A percentile compares a stretch with the other conserved stretches of the same genome.
phyloP scores from a whole-genome alignment of 163 green algal species.

The Picocystis sp. region DNA sequence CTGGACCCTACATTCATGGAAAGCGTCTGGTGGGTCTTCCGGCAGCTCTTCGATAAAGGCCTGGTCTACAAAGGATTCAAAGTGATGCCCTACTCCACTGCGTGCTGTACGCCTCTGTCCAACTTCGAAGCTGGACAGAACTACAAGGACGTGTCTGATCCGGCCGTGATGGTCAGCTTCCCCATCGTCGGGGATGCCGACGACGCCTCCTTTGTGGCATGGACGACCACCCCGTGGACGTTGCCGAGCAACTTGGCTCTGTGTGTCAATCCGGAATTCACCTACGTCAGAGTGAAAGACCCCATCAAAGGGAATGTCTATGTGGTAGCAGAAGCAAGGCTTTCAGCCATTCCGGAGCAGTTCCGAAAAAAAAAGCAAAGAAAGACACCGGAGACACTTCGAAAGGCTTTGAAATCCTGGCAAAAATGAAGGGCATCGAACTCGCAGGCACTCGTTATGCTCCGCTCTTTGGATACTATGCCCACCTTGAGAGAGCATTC shows the following conservation, averaged over 20 bases:
- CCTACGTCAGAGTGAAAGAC: slow-evolving; percentile 70
- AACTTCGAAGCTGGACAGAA: slow-evolving; percentile 98
- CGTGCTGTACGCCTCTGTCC: slow-evolving; percentile 74
- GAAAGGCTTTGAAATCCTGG: slow-evolving; percentile 4
- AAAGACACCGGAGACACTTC: slow-evolving; percentile 30
- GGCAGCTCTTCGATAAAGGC: slow-evolving; percentile 78
- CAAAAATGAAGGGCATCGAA: slow-evolving; percentile 7
- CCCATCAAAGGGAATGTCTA: slow-evolving; percentile 62
- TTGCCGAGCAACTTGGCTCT: slow-evolving; percentile 92
- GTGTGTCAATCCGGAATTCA: slow-evolving; percentile 83
- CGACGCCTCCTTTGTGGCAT: slow-evolving; percentile 66
- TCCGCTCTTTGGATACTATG: slow-evolving; percentile 90
- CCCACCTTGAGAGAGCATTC: slow-evolving; percentile 36
- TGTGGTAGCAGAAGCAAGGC: slow-evolving; percentile 67
- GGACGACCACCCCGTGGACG: slow-evolving; percentile 99
- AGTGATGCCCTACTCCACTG: slow-evolving; percentile 95
- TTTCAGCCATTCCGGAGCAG: slow-evolving; percentile 57
- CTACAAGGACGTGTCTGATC: slow-evolving; percentile 86
- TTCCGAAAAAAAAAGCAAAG: slow-evolving; percentile 39
- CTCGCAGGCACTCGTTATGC: slow-evolving; percentile 48
- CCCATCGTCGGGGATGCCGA: slow-evolving; percentile 48
- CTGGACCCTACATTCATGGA: slow-evolving; percentile 88
- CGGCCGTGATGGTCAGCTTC: slow-evolving; percentile 73
- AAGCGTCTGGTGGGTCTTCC: slow-evolving; percentile 97
- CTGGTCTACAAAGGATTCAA: slow-evolving; percentile 97